These are phyloP conservation scores for Alternaria infectoria DNA, from an alignment of 2,329 filamentous ascomycete genomes.

Conservation along the genomic window DNA sequence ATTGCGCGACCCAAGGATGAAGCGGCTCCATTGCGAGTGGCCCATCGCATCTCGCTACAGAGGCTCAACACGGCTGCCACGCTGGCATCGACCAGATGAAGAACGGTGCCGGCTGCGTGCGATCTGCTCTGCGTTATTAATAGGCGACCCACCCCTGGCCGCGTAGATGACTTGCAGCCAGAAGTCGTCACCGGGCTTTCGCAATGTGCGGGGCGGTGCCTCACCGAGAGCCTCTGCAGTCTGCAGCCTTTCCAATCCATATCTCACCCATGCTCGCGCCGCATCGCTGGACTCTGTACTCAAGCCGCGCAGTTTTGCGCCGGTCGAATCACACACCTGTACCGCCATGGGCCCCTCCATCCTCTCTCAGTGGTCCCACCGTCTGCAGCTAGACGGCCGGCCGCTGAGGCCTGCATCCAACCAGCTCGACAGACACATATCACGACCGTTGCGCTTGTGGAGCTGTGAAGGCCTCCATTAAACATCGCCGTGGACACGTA, in stretches of 20 bases:
- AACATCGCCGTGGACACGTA: not conserved
- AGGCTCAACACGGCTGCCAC: conserved; percentile 35
- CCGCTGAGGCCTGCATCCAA: not conserved
- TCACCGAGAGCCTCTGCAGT: not conserved
- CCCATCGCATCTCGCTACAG: conserved; percentile 34
- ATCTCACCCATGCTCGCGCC: not conserved
- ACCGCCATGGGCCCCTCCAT: not conserved
- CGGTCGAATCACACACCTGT: conserved; percentile 9
- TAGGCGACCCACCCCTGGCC: conserved; percentile 19
- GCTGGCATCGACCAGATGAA: conserved; percentile 20
- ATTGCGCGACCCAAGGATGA: conserved; percentile 6
- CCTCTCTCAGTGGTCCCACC: conserved; percentile 7
- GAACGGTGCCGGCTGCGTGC: conserved; percentile 22
- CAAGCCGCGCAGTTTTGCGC: not conserved
- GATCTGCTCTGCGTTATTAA: conserved; percentile 36
- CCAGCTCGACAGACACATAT: not conserved
- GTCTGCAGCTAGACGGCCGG: conserved; percentile 7
- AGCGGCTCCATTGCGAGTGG: conserved; percentile 30
- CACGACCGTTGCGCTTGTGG: not conserved
- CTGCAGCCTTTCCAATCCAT: not conserved
- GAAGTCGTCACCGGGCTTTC: conserved; percentile 1
- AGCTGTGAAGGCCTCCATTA: too few relatives aligned
- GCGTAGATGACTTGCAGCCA: conserved; percentile 25
- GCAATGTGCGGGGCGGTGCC: conserved; percentile 5
- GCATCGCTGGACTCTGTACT: not conserved